Base-by-base conservation (phyloP, 495 filamentous ascomycete genomes). In the Penicillium bialowiezense region DNA sequence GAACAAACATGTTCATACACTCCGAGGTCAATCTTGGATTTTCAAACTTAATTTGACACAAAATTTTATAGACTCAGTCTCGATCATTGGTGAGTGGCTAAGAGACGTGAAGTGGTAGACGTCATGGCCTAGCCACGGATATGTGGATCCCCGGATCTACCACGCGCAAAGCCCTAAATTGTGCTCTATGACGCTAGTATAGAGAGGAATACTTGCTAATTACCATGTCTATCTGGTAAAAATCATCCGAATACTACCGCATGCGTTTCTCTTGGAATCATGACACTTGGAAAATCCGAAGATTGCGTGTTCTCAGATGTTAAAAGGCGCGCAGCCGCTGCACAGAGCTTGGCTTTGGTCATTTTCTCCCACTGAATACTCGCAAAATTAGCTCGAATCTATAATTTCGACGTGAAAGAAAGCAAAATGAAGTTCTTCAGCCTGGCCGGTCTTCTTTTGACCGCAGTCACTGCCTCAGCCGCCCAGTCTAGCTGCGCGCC, bases 401-500 rank as follows among this genome's bases (percentile, higher is more conserved):
- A n/a, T n/a, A n/a, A n/a, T n/a, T n/a, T n/a, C n/a, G n/a, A n/a
- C n/a, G n/a, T n/a, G n/a, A n/a, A n/a, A n/a, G 23, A 3, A 26
- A 26, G 23, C 23, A 26, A 26, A 26, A 48, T 48, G 45, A 34
- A 26, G 14, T 32, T 46, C 43, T 36, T 32, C 26, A 40, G 29
- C 24, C 5, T 48, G 9, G 3, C 37, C 36, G 13, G 26, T 26
- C 35, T 40, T 6, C 23, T 47, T 35, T 19, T 48, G 28, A 34
- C 45, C 12, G 45, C 34, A 48, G 45, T 21, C 9, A 29, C 44
- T 15, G 44, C 44, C 26, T 31, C 34, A 2, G 45, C 45, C 0
- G 35, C 26, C 1, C 29, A 19, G 24, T 29, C 44, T 1, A 46
- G 24, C 52, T 69, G 65, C 52, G 33, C 58, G 10, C 54, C 59